Percentiles rank a stretch among this genome's conserved stretches.
Conservation (phyloP, 352 stramenopile species). For the Halophytophthora polymorphica region DNA sequence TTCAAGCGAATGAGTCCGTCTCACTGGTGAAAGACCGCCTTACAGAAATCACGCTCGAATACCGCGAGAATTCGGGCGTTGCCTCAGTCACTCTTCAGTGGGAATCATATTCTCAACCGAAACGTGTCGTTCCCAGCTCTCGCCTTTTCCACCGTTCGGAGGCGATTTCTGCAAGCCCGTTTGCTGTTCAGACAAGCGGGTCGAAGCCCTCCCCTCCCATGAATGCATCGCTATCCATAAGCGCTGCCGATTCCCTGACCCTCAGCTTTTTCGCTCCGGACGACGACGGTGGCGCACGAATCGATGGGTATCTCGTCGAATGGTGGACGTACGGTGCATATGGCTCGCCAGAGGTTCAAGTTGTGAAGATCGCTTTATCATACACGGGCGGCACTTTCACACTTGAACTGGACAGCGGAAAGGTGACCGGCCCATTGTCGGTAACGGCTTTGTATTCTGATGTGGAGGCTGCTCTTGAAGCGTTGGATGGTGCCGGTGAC, state of each 20-base stretch:
- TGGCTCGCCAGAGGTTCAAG: constrained; percentile 62
- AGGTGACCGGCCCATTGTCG: constrained; percentile 52
- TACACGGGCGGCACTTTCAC: constrained; percentile 86
- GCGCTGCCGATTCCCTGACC: constrained; percentile 51
- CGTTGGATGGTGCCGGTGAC: constrained; percentile 70
- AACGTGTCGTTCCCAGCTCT: constrained; percentile 78
- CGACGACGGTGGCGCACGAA: constrained; percentile 81
- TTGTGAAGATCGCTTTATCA: constrained; percentile 77
- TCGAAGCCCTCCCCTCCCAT: constrained; percentile 56
- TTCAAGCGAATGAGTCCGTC: constrained; percentile 34
- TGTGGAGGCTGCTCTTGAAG: constrained; percentile 78
- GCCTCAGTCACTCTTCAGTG: constrained; percentile 87
- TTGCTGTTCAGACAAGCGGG: constrained; percentile 45
- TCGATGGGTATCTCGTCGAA: constrained; percentile 89
- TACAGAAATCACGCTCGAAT: constrained; percentile 90
- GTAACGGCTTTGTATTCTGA: constrained; percentile 61
- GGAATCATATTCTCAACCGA: constrained; percentile 87
- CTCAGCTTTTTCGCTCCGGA: constrained; percentile 82
- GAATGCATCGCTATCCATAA: constrained; percentile 40
- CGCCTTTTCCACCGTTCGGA: constrained; percentile 82
- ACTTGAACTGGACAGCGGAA: constrained; percentile 45
- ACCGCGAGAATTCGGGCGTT: constrained; percentile 88
- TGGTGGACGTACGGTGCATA: constrained; percentile 68
- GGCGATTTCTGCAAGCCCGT: constrained; percentile 64
- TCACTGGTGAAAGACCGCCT: constrained; percentile 77